Conservation (phyloP, 805 yeast species). For the Tetrapisispora taiwanensis region DNA sequence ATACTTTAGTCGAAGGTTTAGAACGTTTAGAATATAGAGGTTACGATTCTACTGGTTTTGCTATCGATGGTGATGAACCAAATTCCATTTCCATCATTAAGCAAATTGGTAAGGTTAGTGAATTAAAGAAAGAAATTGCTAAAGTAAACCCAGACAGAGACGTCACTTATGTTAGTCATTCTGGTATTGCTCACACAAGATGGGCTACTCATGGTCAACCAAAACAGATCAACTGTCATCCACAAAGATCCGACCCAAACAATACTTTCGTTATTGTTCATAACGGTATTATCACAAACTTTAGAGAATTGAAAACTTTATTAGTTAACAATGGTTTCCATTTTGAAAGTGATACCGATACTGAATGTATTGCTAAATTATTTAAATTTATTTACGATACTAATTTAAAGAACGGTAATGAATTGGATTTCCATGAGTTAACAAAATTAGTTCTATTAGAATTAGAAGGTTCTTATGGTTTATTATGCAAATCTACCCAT, state of each 20-base stretch:
- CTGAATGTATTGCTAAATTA: conserved; percentile 94
- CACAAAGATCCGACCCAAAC: conserved; percentile 77
- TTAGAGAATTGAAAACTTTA: conserved; percentile 79
- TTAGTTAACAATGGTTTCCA: conserved; percentile 66
- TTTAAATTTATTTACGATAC: conserved; percentile 84
- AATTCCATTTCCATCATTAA: conserved; percentile 65
- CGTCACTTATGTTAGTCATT: conserved; percentile 69
- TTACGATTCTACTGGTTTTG: conserved; percentile 94
- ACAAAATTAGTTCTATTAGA: conserved; percentile 88
- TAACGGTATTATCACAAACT: conserved; percentile 96
- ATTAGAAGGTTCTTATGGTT: conserved; percentile 95
- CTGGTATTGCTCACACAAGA: conserved; percentile 97
- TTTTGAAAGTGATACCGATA: conserved; percentile 91
- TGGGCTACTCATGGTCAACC: conserved; percentile 99
- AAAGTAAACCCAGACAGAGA: conserved; percentile 43
- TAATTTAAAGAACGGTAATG: conserved; percentile 58
- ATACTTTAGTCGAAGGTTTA: conserved; percentile 78
- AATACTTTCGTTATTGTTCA: conserved; percentile 90
- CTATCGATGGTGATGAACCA: conserved; percentile 79
- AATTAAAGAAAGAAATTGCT: conserved; percentile 57
- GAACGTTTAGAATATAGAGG: conserved; percentile 94
- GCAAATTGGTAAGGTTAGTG: conserved; percentile 85
- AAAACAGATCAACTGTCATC: conserved; percentile 79
- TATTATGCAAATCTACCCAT: conserved; percentile 81
- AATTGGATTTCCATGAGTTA: conserved; percentile 80